These are phyloP conservation scores for Ensete ventricosum DNA, from an alignment of 176 grass and related monocot species.

Conservation along the genomic window DNA sequence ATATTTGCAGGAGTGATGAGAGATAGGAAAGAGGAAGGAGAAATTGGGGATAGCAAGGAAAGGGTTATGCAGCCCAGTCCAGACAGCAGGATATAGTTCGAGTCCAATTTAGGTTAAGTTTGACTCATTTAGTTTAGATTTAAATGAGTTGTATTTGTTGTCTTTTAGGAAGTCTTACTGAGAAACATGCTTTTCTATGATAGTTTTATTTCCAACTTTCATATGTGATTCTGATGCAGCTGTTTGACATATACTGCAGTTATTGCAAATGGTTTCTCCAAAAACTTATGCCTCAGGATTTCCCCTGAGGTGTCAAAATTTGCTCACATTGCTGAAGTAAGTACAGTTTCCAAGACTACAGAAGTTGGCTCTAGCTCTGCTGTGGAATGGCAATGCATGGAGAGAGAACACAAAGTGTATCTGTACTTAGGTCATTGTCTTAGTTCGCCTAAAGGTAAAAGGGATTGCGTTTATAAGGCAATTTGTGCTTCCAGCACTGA, in stretches of 20 bases:
- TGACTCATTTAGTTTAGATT: background rate
- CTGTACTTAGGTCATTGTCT: conserved; percentile 41
- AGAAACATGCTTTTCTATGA: background rate
- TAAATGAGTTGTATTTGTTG: background rate
- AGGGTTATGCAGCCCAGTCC: background rate
- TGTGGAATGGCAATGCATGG: conserved; percentile 13
- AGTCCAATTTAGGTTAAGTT: background rate
- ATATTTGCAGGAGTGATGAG: background rate
- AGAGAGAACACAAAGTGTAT: conserved; percentile 49
- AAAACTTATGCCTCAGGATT: conserved; percentile 33
- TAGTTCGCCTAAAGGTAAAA: conserved; percentile 21
- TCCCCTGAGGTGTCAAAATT: conserved; percentile 56
- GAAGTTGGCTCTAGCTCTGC: conserved; percentile 38
- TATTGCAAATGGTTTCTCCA: conserved; percentile 44
- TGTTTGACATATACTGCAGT: conserved; percentile 28
- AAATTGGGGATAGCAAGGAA: background rate
- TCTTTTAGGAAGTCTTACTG: background rate
- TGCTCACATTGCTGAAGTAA: conserved; percentile 24
- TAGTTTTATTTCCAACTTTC: background rate
- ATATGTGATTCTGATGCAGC: conserved; percentile 3
- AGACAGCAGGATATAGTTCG: background rate
- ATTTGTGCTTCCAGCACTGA: conserved; percentile 85
- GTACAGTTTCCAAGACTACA: conserved; percentile 7
- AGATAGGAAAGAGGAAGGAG: background rate
- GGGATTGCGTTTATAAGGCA: conserved; percentile 41